phyloP scores from a whole-genome alignment of 129 eudicot species.

The Tagetes patula region DNA sequence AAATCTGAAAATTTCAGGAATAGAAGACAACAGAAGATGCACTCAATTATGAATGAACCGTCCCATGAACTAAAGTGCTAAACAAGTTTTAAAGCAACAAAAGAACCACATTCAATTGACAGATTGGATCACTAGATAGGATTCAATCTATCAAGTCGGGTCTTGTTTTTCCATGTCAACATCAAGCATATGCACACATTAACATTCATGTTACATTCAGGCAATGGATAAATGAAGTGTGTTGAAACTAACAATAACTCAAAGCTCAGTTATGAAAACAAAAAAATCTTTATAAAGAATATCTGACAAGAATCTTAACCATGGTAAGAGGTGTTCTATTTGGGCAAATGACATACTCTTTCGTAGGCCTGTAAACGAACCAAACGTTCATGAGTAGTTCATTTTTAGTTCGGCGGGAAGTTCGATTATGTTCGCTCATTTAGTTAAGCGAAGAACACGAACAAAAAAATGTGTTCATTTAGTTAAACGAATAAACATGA shows the following conservation, averaged over 20 bases:
- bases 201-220: neutral
- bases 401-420: too few relatives aligned
- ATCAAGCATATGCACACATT: neutral
- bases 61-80: neutral
- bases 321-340: neutral
- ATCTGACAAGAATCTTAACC: neutral
- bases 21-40: neutral
- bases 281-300: neutral
- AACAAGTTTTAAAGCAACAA: neutral
- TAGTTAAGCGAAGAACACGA: too few relatives aligned
- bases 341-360: neutral
- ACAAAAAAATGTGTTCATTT: too few relatives aligned
- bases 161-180: neutral
- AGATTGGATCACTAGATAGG: neutral
- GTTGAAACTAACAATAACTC: neutral
- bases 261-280: neutral
- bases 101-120: neutral
- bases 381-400: too few relatives aligned
- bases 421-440: too few relatives aligned
- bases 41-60: neutral
- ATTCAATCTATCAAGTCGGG: neutral
- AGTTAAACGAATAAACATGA: too few relatives aligned
- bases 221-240: neutral
- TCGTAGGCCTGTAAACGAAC: too few relatives aligned
- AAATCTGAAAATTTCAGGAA: neutral